These are phyloP conservation scores for Vinca major DNA, from an alignment of 305 asterid genomes.

Conservation along the genomic window DNA sequence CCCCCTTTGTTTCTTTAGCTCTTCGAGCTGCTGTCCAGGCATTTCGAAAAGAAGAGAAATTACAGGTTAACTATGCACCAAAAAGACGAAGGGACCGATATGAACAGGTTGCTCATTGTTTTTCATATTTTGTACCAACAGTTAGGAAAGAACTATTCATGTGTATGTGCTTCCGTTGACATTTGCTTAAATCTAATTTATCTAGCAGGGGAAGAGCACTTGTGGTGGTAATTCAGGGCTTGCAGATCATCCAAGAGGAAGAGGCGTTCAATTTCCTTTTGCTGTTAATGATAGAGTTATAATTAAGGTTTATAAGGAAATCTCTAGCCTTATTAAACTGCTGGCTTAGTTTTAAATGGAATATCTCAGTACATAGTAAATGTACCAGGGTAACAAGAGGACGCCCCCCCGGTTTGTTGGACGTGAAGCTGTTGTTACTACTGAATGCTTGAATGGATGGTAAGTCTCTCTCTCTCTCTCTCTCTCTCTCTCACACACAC, in stretches of 20 bases:
- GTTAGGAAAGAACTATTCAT: background rate
- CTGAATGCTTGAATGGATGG: slow-evolving; percentile 98
- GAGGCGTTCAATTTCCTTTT: slow-evolving; percentile 89
- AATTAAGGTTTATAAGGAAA: slow-evolving; percentile 53
- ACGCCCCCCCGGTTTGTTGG: slow-evolving; percentile 93
- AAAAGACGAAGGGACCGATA: too few relatives aligned
- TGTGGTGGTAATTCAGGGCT: slow-evolving; percentile 45
- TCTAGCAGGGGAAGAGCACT: slow-evolving; percentile 54
- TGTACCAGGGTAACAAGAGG: slow-evolving; percentile 91
- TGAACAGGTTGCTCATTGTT: too few relatives aligned
- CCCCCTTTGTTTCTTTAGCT: too few relatives aligned
- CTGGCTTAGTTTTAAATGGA: slow-evolving; percentile 19
- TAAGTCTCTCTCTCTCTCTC: slow-evolving; percentile 28
- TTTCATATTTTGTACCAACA: too few relatives aligned
- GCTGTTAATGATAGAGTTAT: slow-evolving; percentile 71
- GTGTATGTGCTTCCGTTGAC: slow-evolving; percentile 6
- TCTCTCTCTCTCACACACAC: slow-evolving; percentile 6
- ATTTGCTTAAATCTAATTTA: slow-evolving; percentile 6
- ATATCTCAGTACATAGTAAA: slow-evolving; percentile 24
- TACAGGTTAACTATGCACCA: too few relatives aligned
- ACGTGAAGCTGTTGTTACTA: slow-evolving; percentile 86
- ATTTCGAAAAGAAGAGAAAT: too few relatives aligned
- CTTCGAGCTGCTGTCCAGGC: too few relatives aligned
- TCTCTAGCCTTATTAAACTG: slow-evolving; percentile 17
- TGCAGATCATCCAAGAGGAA: slow-evolving; percentile 49